Conservation (phyloP, 2,329 filamentous ascomycete species). For the Pseudocercospora musae region DNA sequence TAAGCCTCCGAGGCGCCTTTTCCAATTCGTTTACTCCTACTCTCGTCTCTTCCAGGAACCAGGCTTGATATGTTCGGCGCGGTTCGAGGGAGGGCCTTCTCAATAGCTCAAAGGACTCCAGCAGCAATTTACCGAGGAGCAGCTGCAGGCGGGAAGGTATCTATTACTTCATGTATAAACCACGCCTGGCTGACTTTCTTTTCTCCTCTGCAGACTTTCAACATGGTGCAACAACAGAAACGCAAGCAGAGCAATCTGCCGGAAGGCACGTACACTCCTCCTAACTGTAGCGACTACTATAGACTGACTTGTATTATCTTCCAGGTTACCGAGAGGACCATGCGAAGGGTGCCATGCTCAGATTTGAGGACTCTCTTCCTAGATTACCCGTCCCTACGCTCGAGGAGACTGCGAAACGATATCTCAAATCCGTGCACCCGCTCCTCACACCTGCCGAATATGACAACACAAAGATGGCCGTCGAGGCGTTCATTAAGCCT, state of each 20-base stretch:
- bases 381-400: constrained; percentile 75
- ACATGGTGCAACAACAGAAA: constrained; percentile 35
- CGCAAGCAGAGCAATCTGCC: constrained; percentile 48
- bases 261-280: constrained; percentile 38
- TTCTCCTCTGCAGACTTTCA: constrained; percentile 14
- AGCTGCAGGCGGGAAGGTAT: constrained; percentile 21
- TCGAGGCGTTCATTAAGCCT: constrained; percentile 84
- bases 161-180: not conserved
- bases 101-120: constrained; percentile 16
- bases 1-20: constrained; percentile 4
- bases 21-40: not conserved
- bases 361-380: constrained; percentile 82
- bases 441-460: constrained; percentile 67
- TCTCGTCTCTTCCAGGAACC: constrained; percentile 6
- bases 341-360: constrained; percentile 75
- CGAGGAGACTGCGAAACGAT: constrained; percentile 75
- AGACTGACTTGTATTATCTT: not conserved
- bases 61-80: constrained; percentile 29
- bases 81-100: constrained; percentile 21
- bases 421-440: constrained; percentile 75
- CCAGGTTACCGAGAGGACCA: constrained; percentile 76
- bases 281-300: not conserved
- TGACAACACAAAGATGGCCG: constrained; percentile 72
- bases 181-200: constrained; percentile 5
- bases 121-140: constrained; percentile 24